Evolutionary conservation across 768 basidiomycete species (phyloP).

Genomic region (Omphalotus guepiniiformis): DNA sequence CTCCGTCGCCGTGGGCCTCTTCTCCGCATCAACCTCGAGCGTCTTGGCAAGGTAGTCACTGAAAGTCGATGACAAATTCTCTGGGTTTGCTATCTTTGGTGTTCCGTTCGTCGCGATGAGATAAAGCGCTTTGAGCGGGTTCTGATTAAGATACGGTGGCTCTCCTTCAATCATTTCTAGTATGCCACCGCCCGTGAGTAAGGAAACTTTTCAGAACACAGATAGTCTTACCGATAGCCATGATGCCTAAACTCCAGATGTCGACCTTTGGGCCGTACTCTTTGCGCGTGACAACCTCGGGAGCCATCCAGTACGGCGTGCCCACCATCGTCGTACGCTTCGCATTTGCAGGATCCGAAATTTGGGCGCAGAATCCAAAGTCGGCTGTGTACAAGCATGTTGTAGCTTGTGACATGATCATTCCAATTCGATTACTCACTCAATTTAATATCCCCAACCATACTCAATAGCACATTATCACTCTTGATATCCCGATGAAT

Average conservation of each 20-base stretch:
- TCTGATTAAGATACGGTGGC: slow-evolving; percentile 94
- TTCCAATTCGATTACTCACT: slow-evolving; percentile 53
- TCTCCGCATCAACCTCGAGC: slow-evolving; percentile 93
- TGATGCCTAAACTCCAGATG: slow-evolving; percentile 95
- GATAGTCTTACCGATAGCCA: slow-evolving; percentile 77
- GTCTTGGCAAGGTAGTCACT: slow-evolving; percentile 85
- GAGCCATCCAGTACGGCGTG: slow-evolving; percentile 99
- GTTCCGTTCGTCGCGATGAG: slow-evolving; percentile 98
- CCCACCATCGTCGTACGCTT: slow-evolving; percentile 99
- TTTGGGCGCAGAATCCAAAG: slow-evolving; percentile 98
- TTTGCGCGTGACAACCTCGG: slow-evolving; percentile 95
- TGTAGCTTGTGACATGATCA: neutral
- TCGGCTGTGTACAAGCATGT: slow-evolving; percentile 55
- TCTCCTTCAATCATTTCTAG: slow-evolving; percentile 99
- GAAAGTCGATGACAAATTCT: slow-evolving; percentile 68
- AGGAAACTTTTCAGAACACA: too few relatives aligned
- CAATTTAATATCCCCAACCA: slow-evolving; percentile 96
- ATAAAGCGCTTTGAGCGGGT: slow-evolving; percentile 94
- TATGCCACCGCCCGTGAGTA: too few relatives aligned
- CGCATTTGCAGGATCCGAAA: slow-evolving; percentile 82
- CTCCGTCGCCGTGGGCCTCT: slow-evolving; percentile 81
- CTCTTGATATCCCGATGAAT: slow-evolving; percentile 99
- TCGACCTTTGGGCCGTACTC: slow-evolving; percentile 99
- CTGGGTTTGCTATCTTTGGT: slow-evolving; percentile 91
- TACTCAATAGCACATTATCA: slow-evolving; percentile 90